Evolutionary conservation across 2,329 filamentous ascomycete species (phyloP).

Genomic region (Pestalotiopsis sp.): DNA sequence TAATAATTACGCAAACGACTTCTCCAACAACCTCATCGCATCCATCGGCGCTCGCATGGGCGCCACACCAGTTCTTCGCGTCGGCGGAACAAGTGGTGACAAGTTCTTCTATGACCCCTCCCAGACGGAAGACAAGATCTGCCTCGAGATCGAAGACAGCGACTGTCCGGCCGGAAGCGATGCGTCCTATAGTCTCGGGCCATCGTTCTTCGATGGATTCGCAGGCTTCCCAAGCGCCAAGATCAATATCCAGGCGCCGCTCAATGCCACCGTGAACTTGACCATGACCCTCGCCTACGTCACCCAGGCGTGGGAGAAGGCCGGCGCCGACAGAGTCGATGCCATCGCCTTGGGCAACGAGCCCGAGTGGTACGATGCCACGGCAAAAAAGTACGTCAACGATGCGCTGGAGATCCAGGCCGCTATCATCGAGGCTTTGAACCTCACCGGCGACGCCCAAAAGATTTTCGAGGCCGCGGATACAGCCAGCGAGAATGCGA

Average conservation of each 20-base stretch:
- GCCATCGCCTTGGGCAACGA: conserved; percentile 16
- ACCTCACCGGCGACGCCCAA: conserved; percentile 1
- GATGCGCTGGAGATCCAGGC: conserved; percentile 7
- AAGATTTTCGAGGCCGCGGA: conserved; percentile 13
- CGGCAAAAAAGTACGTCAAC: conserved; percentile 6
- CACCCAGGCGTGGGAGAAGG: background rate
- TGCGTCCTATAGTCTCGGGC: conserved; percentile 9
- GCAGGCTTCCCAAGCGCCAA: conserved; percentile 9
- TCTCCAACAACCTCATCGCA: conserved; percentile 13
- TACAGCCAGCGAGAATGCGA: background rate
- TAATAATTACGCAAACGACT: conserved; percentile 12
- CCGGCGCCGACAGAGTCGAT: background rate
- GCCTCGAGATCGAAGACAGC: background rate
- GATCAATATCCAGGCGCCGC: conserved; percentile 14
- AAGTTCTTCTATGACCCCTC: conserved; percentile 9
- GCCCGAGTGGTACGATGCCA: conserved; percentile 13
- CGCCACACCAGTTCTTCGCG: conserved; percentile 4
- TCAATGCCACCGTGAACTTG: conserved; percentile 3
- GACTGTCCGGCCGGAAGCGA: conserved; percentile 11
- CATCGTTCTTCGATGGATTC: conserved; percentile 13
- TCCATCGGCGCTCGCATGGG: conserved; percentile 10
- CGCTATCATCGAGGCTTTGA: conserved; percentile 10
- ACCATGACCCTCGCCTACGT: conserved; percentile 13
- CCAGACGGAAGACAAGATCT: conserved; percentile 9
- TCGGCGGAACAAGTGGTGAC: conserved; percentile 17